Base-by-base conservation (phyloP, 306 rosid genomes). In the Fagus sylvatica region DNA sequence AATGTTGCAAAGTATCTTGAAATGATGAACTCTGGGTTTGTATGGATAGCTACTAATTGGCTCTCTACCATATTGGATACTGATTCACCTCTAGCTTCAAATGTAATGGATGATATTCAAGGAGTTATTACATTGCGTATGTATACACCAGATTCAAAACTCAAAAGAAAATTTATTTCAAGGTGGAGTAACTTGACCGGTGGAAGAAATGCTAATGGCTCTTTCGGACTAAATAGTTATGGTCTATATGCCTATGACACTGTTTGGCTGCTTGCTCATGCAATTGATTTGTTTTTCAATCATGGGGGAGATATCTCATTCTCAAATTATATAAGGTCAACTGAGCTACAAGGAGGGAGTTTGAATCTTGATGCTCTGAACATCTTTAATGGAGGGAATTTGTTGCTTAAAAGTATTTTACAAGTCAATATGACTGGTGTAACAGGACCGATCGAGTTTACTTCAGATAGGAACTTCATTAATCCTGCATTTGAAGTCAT, bases 41-140 rank as follows among this genome's bases (percentile, higher is more conserved):
- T 93, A 2, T 95, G 99, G 99, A 93, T 95, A 72, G 89, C 96
- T 42, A 84, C 98, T 71, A 67, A 66, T 77, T 95, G 91, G 82
- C 93, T 95, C 28, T 79, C 97, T 54, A 82, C 88, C 66, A 2
- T 81, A 42, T 66, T 93, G 48, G 97, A 95, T 61, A 83, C 86
- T n/a, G 34, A 64, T 3, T 70, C 83, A 72, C 87, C 96, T 37
- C 64, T 86, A 48, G 46, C 93, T 74, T 36, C 74, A 22, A 80
- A 77, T 54, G 30, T 5, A 30, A 82, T 82, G 89, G 93, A 90
- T 51, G 74, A 64, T 28, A 86, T 93, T 65, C 91, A 95, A 76
- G 99, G 99, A 65, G 89, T 88, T 73, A 71, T 93, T 65, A 89
- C 99, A 6, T 64, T 87, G 9, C 91, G 98, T 0, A 49, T 82